phyloP scores from a whole-genome alignment of 139 green algal species.

The Zygnema cylindricum region DNA sequence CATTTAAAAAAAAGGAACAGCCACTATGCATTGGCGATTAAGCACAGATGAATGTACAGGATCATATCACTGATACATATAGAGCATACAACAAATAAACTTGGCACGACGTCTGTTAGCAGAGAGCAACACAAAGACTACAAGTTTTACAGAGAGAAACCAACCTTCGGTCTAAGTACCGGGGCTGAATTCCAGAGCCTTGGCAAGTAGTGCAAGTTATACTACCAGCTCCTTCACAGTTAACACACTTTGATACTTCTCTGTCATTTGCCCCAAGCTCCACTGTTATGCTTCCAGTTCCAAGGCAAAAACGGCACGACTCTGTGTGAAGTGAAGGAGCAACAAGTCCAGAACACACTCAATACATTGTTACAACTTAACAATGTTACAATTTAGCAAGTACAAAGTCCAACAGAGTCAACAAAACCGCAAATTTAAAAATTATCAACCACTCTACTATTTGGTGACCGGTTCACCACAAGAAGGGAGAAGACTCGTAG shows the following conservation, averaged over 20 bases:
- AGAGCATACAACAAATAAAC: not conserved
- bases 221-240: conserved; percentile 60
- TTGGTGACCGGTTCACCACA: no score
- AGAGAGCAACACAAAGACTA: not conserved
- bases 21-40: not conserved
- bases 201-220: conserved; percentile 66
- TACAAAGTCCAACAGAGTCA: no score
- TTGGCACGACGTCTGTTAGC: not conserved
- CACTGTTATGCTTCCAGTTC: conserved; percentile 52
- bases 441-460: no score
- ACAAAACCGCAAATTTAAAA: no score
- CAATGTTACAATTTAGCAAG: no score
- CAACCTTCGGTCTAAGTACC: conserved; percentile 66
- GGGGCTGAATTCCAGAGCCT: conserved; percentile 66
- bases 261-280: conserved; percentile 59
- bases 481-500: no score
- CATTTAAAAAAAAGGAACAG: no score
- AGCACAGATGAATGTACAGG: not conserved
- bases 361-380: no score
- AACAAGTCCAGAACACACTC: no score
- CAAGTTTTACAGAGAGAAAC: not conserved
- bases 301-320: conserved; percentile 63
- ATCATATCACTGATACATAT: not conserved
- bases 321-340: no score
- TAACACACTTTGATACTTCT: conserved; percentile 62